Evolutionary conservation across 1,284 basidiomycete genomes (phyloP).

Genomic region (Exobasidium rhododendri): DNA sequence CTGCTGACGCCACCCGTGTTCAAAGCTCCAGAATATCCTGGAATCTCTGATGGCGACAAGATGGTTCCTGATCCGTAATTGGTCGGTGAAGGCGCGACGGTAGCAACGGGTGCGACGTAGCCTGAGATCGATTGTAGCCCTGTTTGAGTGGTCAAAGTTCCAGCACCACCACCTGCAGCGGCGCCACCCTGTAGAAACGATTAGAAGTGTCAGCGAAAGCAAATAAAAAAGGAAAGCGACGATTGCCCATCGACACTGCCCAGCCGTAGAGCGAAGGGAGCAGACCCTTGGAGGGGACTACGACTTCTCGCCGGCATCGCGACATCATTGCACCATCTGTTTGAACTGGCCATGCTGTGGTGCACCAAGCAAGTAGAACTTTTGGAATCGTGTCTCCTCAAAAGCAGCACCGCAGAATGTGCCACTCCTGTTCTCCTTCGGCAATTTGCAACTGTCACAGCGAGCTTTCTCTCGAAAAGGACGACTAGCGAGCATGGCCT

Average conservation of each 20-base stretch:
- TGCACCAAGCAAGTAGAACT: neutral
- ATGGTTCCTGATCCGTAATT: neutral
- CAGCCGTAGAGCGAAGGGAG: no score
- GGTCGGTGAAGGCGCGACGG: neutral
- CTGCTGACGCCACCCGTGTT: constrained; percentile 2
- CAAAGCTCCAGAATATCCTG: neutral
- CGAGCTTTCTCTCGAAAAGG: no score
- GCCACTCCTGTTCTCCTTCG: neutral
- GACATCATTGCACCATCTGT: neutral
- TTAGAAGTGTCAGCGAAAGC: neutral
- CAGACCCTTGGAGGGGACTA: no score
- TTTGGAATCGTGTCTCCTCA: neutral
- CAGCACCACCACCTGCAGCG: constrained; percentile 9
- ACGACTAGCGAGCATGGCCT: no score
- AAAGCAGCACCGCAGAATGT: neutral
- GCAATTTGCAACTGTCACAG: no score
- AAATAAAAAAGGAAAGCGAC: neutral
- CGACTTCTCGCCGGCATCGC: neutral
- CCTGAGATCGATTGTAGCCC: constrained; percentile 12
- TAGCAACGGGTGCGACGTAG: constrained; percentile 1
- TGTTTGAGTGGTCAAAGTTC: neutral
- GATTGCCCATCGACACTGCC: neutral
- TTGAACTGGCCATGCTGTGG: neutral
- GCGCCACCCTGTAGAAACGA: constrained; percentile 6
- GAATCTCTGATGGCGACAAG: constrained; percentile 5